These are phyloP conservation scores for Shiraia sp. DNA, from an alignment of 2,329 filamentous ascomycete genomes.

Conservation along the genomic window DNA sequence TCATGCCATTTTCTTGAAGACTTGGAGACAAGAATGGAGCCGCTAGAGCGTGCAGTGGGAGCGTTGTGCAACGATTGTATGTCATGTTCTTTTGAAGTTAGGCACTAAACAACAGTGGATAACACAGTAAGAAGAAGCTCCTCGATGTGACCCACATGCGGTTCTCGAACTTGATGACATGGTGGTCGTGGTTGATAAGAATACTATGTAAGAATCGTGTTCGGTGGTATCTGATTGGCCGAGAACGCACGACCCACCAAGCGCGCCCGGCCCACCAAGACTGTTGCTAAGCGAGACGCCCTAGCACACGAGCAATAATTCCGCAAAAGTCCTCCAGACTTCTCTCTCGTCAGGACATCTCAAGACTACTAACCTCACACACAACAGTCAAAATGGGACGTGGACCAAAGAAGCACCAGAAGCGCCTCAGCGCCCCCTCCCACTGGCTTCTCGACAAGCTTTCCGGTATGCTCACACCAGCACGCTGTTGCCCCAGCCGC, in stretches of 20 bases:
- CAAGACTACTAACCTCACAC: conserved; percentile 40
- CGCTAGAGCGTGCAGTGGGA: no score
- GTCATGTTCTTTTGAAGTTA: no score
- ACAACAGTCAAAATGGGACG: conserved; percentile 63
- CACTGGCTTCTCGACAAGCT: conserved; percentile 99
- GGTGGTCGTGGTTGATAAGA: no score
- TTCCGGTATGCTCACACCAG: conserved; percentile 64
- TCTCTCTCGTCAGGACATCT: conserved; percentile 30
- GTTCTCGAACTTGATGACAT: no score
- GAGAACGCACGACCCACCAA: neutral
- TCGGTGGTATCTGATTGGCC: no score
- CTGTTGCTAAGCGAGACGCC: neutral
- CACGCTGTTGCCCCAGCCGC: conserved; percentile 50
- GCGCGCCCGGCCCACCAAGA: conserved; percentile 9
- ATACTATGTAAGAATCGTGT: neutral
- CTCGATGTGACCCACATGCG: no score
- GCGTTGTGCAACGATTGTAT: no score
- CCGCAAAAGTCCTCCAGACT: conserved; percentile 8
- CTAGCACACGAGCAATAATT: conserved; percentile 3
- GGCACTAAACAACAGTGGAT: no score
- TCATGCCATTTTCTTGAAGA: no score
- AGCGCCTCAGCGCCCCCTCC: conserved; percentile 97
- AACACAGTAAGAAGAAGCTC: no score
- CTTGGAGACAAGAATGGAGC: no score
- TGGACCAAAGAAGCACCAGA: conserved; percentile 97